Base-by-base conservation (phyloP, 2,329 filamentous ascomycete species). In the Microdochium trichocladiopsis region DNA sequence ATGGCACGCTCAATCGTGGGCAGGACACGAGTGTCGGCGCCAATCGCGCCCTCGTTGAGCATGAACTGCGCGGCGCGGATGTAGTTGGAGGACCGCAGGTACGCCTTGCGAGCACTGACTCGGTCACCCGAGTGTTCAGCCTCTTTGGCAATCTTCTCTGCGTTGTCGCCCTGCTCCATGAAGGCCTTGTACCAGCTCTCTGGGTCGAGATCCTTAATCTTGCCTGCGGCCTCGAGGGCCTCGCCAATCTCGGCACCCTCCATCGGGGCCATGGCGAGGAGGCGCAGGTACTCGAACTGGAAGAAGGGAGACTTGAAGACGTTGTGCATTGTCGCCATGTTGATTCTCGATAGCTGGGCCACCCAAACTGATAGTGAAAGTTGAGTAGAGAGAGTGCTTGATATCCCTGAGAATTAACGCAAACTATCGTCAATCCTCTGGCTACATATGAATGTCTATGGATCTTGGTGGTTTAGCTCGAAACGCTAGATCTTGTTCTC, bases 261-360 rank as follows among this genome's bases (percentile, higher is more conserved):
- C 14, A 56, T 58, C 0, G 64, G 60, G 0, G 71, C 63, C 2
- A 58, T 69, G 47, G 65, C 68, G 4, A 76, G 65, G 23, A 76
- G 49, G 4, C 74, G 69, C 12, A 71, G 49, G 4, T 62, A 57
- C 56, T 76, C 73, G 54, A 76, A 76, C 56, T 75, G 60, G 64
- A 71, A 74, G 52, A 73, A 72, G 21, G 51, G 45, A 49, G 58
- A 31, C 41, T 55, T 51, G 55, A 68, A 69, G 49, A 69, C 59
- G 48, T 58, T 57, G 52, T 62, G 57, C 62, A 70, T 69, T 22
- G 52, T 61, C 48, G 48, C 22, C 24, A 49, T 28, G 21, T 50
- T 37, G 28, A 49, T 33, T 33, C 8, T 33, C 28, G 28, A 33
- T 33, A 33, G 57, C 48, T 63, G 60, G 50, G 28, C 8, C 8